Evolutionary conservation across 2,329 filamentous ascomycete species (phyloP), one percentile per base, ranked within the genome.

Genomic region (Byssothecium circinans): DNA sequence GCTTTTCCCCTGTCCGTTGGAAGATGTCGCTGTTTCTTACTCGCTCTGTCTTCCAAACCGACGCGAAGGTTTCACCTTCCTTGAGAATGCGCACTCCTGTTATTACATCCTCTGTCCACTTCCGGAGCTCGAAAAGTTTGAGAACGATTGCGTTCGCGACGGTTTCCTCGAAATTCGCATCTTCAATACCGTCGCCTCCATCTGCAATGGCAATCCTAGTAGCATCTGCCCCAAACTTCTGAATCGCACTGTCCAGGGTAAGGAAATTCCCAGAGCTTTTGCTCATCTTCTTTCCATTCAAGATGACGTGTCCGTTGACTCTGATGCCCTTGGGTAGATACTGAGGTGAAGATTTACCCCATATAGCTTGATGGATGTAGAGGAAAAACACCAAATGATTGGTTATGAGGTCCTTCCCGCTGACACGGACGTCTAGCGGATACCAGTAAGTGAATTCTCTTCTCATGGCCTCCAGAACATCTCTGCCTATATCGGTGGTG

Each of bases 251-350:
- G 44, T 85, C 81, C 42, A 97, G 78, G 11, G 94, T 97, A 70
- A 99, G 80, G 78, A 97, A 97, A 76, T 97, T 97, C 52, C 94
- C 94, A 0, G 91, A 96, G 43, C 87, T 92, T 78, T 99, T 99
- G 70, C 85, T 88, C 94, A 97, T 97, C 82, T 99, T 99, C 69
- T 95, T 89, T 39, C 92, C 92, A 69, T 99, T 97, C 56, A 99
- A 80, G 71, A 95, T 83, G 64, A 97, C 75, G 74, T 97, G 92
- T 1, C 94, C 94, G 67, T 99, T 99, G 54, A 88, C 85, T 56
- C 94, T 87, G 56, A 97, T 80, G 53, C 85, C 85, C 42, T 81
- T 81, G 8, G 92, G 94, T 91, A 91, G 96, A 77, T 91, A 95
- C 70, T 92, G 83, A 48, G 82, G 81, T 10, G 86, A 82, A n/a